A percentile compares a stretch with the other conserved stretches of the same genome.
These are phyloP conservation scores for Heimioporus sp. DNA, from an alignment of 768 basidiomycete species.

Conservation along the genomic window DNA sequence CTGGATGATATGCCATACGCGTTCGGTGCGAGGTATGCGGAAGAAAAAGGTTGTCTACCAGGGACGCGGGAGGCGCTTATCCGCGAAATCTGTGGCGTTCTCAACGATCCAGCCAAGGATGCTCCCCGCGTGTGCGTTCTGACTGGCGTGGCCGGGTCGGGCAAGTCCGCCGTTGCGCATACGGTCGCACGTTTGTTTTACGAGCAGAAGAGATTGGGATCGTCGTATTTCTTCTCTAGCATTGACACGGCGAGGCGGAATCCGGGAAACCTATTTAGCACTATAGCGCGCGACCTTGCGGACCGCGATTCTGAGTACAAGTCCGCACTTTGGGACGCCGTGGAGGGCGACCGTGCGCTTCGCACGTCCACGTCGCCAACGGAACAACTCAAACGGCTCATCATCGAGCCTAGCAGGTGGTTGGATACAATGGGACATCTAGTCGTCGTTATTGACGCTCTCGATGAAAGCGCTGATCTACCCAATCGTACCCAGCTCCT, in stretches of 20 bases:
- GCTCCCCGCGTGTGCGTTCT: conserved; percentile 16
- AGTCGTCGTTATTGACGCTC: neutral
- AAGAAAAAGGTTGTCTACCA: conserved; percentile 2
- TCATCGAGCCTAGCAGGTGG: no score
- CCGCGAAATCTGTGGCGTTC: neutral
- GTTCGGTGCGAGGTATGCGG: conserved; percentile 7
- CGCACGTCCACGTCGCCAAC: neutral
- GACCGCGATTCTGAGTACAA: conserved; percentile 17
- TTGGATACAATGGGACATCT: no score
- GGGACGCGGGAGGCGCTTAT: conserved; percentile 1
- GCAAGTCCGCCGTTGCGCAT: conserved; percentile 14
- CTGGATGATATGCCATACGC: conserved; percentile 5
- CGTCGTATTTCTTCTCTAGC: no score
- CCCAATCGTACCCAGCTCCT: neutral
- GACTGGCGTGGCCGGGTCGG: conserved; percentile 10
- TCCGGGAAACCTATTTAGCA: no score
- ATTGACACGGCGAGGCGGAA: no score
- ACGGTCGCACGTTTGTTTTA: no score
- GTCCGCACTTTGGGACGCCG: conserved; percentile 3
- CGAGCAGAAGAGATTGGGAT: no score
- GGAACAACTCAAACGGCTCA: neutral
- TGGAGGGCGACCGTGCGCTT: conserved; percentile 4
- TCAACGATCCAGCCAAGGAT: neutral
- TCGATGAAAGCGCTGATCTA: neutral
- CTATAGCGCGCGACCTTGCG: conserved; percentile 4